Evolutionary conservation across 2,329 filamentous ascomycete species (phyloP).

Genomic region (Talaromyces islandicus): DNA sequence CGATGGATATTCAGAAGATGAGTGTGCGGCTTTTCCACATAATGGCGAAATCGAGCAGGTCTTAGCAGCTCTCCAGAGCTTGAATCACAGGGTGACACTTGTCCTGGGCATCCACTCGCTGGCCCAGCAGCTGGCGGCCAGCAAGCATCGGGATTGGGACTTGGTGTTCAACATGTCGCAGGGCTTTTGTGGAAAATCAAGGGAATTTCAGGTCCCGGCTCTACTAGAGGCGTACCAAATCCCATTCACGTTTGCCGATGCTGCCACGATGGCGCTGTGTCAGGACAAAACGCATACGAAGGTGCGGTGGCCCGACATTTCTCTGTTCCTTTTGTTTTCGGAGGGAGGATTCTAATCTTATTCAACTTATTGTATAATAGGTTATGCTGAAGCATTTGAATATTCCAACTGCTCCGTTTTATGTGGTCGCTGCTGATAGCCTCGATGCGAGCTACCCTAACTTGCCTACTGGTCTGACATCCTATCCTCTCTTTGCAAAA

Average conservation of each 20-base stretch:
- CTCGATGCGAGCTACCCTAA: too few species aligned
- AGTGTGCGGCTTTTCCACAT: slow-evolving; percentile 14
- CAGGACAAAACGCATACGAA: slow-evolving; percentile 19
- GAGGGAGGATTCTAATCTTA: too few species aligned
- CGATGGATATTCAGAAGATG: slow-evolving; percentile 9
- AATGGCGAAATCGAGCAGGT: slow-evolving; percentile 13
- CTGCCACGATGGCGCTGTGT: slow-evolving; percentile 17
- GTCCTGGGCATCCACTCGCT: slow-evolving; percentile 14
- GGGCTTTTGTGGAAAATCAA: slow-evolving; percentile 17
- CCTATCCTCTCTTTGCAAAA: slow-evolving; percentile 18
- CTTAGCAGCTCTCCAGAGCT: slow-evolving; percentile 8
- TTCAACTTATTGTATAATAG: too few species aligned
- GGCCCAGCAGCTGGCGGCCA: slow-evolving; percentile 12
- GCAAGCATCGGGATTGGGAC: slow-evolving; percentile 17
- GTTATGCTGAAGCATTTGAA: slow-evolving; percentile 11
- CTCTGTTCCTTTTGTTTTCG: too few species aligned
- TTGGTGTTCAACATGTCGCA: slow-evolving; percentile 21
- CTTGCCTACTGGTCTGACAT: not conserved
- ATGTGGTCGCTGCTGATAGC: slow-evolving; percentile 5
- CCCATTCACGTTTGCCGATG: slow-evolving; percentile 18
- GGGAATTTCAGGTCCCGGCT: slow-evolving; percentile 20
- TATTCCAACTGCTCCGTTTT: slow-evolving; percentile 15
- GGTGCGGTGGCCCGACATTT: slow-evolving; percentile 7
- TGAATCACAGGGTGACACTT: slow-evolving; percentile 12
- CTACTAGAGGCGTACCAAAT: slow-evolving; percentile 22